These are phyloP conservation scores for Biancaea sappan DNA, from an alignment of 306 rosid genomes.

Conservation along the genomic window DNA sequence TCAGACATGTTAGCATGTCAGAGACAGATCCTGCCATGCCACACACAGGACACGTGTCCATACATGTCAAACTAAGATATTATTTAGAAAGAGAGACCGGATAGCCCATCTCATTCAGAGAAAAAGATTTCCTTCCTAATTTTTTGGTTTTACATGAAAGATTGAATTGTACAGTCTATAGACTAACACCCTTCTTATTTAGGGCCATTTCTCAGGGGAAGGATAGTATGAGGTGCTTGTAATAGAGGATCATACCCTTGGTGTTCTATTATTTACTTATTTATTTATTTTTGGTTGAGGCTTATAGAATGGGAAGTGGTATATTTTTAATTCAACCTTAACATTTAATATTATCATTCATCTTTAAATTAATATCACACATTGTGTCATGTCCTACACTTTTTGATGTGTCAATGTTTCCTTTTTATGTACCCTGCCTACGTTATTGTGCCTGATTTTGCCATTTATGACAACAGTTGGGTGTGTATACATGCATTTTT, in stretches of 20 bases:
- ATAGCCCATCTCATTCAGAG: neutral
- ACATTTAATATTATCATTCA: neutral
- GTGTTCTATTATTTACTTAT: too few species aligned
- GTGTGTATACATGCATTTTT: neutral
- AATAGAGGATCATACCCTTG: neutral
- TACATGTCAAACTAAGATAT: too few species aligned
- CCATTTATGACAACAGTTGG: neutral
- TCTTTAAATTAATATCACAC: neutral
- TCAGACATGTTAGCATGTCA: neutral
- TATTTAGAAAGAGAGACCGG: neutral
- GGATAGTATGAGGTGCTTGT: neutral
- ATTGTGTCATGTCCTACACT: neutral
- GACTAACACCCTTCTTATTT: neutral
- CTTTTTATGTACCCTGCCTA: neutral
- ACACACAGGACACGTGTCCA: too few species aligned
- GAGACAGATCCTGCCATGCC: neutral
- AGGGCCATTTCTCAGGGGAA: neutral
- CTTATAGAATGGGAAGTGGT: neutral
- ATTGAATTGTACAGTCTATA: neutral
- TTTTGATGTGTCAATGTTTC: neutral
- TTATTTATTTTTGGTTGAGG: neutral
- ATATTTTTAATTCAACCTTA: neutral
- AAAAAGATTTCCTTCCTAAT: neutral
- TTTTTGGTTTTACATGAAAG: neutral
- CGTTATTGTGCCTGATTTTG: neutral